Evolutionary conservation across 495 filamentous ascomycete genomes (phyloP), one percentile per base, ranked within the genome.

Genomic region (Hypoxylon rickii): DNA sequence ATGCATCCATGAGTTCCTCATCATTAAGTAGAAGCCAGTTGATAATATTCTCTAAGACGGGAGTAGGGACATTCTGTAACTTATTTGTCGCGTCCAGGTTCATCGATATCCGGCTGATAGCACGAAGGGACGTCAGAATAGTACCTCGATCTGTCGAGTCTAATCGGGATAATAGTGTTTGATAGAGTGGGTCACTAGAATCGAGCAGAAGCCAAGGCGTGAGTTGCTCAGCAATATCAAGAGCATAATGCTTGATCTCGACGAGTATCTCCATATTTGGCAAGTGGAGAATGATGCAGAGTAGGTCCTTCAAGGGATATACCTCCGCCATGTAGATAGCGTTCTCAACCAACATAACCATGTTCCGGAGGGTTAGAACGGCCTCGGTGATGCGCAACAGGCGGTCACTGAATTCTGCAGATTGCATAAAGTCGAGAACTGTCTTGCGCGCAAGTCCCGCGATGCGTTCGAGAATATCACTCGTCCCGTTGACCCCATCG

Each of bases 211-310:
- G 83, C 71, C 84, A 93, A 34, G 85, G 89, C 5, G 91, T 91
- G 16, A 97, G 79, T 60, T 93, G 89, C 70, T 97, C 94, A 3
- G 92, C 90, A 52, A 93, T 95, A 59, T 99, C 95, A 1, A 97
- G 81, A 5, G 89, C 89, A 55, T 92, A 91, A 61, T 96, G 91
- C 68, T 92, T 92, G 40, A 97, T 75, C 68, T 99, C 95, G 13
- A 90, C 85, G 10, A 90, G 76, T 36, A 82, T 77, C n/a, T 88
- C 79, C 46, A 87, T 78, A 7, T 84, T 75, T 0, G 95, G 94
- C 1, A 96, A 79, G 51, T 88, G 88, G 34, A 97, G 75, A 18
- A 89, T 76, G 52, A 96, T 86, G 58, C 87, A 86, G 31, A 97
- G 74, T 37, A 96, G 81, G 61, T 96, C 90, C 65, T 88, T 83